Percentiles rank a stretch among this genome's conserved stretches.
Evolutionary conservation across 345 rosid genomes (phyloP).

Genomic region (Ailanthus altissimus): DNA sequence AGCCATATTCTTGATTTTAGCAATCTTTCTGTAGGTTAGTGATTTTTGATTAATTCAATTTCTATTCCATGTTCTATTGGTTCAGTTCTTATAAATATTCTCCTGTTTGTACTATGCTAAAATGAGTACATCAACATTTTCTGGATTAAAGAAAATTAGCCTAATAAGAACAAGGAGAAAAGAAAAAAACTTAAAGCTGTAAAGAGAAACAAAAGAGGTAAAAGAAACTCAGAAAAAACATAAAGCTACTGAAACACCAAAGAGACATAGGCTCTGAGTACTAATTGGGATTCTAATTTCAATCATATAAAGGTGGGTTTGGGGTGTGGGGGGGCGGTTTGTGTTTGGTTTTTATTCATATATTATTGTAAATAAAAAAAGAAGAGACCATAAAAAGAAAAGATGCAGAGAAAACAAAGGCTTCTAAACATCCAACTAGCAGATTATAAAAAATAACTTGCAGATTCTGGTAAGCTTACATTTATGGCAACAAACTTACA

Average conservation of each 20-base stretch:
- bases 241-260: too few relatives aligned
- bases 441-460: neutral
- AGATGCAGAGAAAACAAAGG: neutral
- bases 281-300: too few relatives aligned
- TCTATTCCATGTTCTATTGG: neutral
- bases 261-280: too few relatives aligned
- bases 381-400: too few relatives aligned
- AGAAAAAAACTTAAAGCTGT: neutral
- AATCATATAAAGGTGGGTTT: too few relatives aligned
- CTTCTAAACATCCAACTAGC: neutral
- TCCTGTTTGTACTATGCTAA: neutral
- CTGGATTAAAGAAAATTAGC: neutral
- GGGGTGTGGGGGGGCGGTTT: too few relatives aligned
- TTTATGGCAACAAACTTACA: neutral
- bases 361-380: too few relatives aligned
- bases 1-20: conserved; percentile 84
- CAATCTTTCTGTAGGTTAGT: conserved; percentile 68
- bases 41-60: conserved; percentile 1
- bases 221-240: too few relatives aligned
- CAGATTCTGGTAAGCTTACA: neutral
- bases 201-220: too few relatives aligned
- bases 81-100: neutral
- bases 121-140: neutral
- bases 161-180: neutral
- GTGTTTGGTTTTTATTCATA: too few relatives aligned